phyloP scores from a whole-genome alignment of 1,284 basidiomycete genomes.

The Phylloboletellus chloephorus region DNA sequence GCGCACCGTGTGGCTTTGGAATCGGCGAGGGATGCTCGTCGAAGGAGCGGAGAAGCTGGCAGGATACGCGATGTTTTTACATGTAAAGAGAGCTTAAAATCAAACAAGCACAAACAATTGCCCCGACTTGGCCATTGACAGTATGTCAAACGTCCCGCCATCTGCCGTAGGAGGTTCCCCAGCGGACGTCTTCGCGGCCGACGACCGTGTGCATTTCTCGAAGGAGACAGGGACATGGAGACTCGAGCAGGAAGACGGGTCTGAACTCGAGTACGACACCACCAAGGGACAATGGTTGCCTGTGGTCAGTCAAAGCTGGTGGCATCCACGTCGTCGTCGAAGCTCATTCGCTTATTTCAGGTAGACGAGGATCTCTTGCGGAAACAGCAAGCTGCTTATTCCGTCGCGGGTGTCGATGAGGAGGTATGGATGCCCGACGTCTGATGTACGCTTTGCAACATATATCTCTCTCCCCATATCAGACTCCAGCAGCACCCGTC shows the following conservation, averaged over 20 bases:
- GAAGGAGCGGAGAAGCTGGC: conserved; percentile 21
- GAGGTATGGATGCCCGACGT: conserved; percentile 50
- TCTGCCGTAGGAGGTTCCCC: conserved; percentile 49
- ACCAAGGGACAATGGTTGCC: conserved; percentile 75
- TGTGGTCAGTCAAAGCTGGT: conserved; percentile 50
- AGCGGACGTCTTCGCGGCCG: conserved; percentile 61
- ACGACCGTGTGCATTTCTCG: conserved; percentile 78
- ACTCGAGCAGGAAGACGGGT: conserved; percentile 83
- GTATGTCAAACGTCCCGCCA: conserved; percentile 32
- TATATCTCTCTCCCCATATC: conserved; percentile 21
- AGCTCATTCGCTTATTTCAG: conserved; percentile 33
- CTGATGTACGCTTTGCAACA: conserved; percentile 19
- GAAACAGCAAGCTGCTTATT: conserved; percentile 90
- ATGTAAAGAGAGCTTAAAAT: not conserved
- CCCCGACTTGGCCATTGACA: conserved; percentile 9
- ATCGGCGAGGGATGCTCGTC: conserved; percentile 16
- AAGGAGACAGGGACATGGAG: conserved; percentile 76
- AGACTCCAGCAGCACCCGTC: conserved; percentile 83
- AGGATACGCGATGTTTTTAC: conserved; percentile 25
- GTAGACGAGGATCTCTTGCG: conserved; percentile 78
- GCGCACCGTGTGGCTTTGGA: conserved; percentile 23
- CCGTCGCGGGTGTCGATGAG: conserved; percentile 86
- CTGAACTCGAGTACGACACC: conserved; percentile 84
- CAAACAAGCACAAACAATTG: conserved; percentile 25
- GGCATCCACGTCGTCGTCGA: conserved; percentile 2